Evolutionary conservation across 495 filamentous ascomycete species (phyloP).

Genomic region (Parathielavia appendiculata): DNA sequence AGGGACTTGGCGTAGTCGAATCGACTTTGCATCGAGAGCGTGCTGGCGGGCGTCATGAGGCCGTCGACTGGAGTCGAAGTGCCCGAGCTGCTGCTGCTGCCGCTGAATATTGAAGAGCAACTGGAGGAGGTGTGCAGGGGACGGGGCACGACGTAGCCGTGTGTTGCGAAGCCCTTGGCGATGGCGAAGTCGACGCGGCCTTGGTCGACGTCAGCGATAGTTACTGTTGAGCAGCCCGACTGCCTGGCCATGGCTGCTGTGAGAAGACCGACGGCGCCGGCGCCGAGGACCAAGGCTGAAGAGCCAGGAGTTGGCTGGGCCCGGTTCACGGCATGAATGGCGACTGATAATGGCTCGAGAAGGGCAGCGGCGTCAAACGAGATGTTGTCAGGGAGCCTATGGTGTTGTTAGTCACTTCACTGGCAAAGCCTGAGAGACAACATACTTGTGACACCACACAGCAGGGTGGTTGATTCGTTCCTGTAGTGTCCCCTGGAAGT

Average conservation of each 20-base stretch:
- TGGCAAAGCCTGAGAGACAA: neutral
- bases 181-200: constrained; percentile 71
- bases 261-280: constrained; percentile 79
- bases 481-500: constrained; percentile 87
- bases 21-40: constrained; percentile 36
- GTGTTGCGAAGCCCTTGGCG: constrained; percentile 64
- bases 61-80: constrained; percentile 42
- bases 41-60: constrained; percentile 43
- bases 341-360: constrained; percentile 80
- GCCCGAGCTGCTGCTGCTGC: constrained; percentile 30
- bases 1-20: constrained; percentile 56
- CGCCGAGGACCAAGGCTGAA: constrained; percentile 74
- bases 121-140: constrained; percentile 36
- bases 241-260: constrained; percentile 65
- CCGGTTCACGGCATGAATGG: constrained; percentile 73
- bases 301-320: constrained; percentile 46
- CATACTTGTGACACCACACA: constrained; percentile 65
- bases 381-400: constrained; percentile 62
- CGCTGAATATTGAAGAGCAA: constrained; percentile 38
- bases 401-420: constrained; percentile 17
- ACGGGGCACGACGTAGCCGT: constrained; percentile 57
- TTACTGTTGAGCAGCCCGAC: constrained; percentile 60
- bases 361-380: constrained; percentile 74
- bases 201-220: constrained; percentile 80
- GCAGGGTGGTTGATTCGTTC: constrained; percentile 85